Evolutionary conservation across 1,139 yeast species (phyloP), one percentile per base, ranked within the genome.

Genomic region (Saccharomyces hybrid): DNA sequence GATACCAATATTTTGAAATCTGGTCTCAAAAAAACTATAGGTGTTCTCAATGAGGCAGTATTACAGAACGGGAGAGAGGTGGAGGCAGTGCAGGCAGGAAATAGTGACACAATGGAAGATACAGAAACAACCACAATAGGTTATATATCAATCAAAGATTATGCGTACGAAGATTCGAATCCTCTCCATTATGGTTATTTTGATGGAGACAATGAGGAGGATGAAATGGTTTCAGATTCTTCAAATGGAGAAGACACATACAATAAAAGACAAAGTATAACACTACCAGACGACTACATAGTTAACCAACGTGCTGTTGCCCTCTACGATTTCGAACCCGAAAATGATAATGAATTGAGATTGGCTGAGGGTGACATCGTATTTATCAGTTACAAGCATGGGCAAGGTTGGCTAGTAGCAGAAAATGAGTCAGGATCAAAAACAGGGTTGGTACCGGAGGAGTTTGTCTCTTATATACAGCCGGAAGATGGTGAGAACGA

Each of bases 341-440:
- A 93, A 68, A 93, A 93, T 70, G 97, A 89, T 62, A 93, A 93
- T 69, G 99, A 93, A 65, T 83, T 91, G 52, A 82, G 80, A 13
- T 73, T 93, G 46, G 71, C 70, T 7, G 96, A 87, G 63, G 96
- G 97, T 44, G 98, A 93, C 70, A 71, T 82, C 19, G 82, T 95
- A 3, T 86, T 93, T 81, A 86, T 93, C 32, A 83, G 86, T 57
- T 91, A 91, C 70, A 80, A 96, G 58, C 97, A 93, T 69, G 98
- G 98, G 23, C 97, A 93, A 69, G 99, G 99, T 5, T 93, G 99
- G 99, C 77, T 95, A 4, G 98, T 93, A 51, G 98, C 98, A 0
- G 72, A 70, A 54, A 65, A 66, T 55, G 55, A 60, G 25, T 60
- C 57, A 26, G 60, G 65, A 38, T 64, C 69, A 2, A 62, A 61